phyloP scores from a whole-genome alignment of 192 early-diverging fungal species.

The Entomortierella chlamydospora region DNA sequence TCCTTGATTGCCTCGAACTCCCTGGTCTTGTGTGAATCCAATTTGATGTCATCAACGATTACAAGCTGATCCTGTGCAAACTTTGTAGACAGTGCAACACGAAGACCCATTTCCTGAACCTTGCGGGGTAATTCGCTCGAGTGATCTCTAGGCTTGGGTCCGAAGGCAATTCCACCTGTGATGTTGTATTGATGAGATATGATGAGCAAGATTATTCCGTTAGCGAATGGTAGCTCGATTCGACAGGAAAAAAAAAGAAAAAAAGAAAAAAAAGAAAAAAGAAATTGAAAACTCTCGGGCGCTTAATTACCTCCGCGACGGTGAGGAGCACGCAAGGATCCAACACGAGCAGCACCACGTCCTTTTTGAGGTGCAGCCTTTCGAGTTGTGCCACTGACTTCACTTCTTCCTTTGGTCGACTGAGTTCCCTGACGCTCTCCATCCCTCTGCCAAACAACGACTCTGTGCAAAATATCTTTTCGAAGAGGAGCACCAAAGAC shows the following conservation, averaged over 20 bases:
- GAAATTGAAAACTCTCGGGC: too few species aligned
- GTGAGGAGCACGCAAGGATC: slow-evolving; percentile 86
- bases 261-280: neutral
- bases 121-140: slow-evolving; percentile 86
- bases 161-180: slow-evolving; percentile 82
- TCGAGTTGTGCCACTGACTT: slow-evolving; percentile 85
- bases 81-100: slow-evolving; percentile 88
- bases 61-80: slow-evolving; percentile 90
- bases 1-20: slow-evolving; percentile 60
- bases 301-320: slow-evolving; percentile 83
- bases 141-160: slow-evolving; percentile 90
- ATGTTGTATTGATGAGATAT: neutral
- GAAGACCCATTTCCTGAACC: slow-evolving; percentile 86
- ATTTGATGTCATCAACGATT: slow-evolving; percentile 77
- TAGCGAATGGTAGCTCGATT: too few species aligned
- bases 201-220: neutral
- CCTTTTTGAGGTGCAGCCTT: slow-evolving; percentile 95
- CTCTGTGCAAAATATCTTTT: slow-evolving; percentile 86
- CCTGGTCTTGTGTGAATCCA: slow-evolving; percentile 68
- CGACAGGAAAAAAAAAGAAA: too few species aligned
- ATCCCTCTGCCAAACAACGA: slow-evolving; percentile 89
- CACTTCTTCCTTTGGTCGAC: slow-evolving; percentile 79
- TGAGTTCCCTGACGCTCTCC: slow-evolving; percentile 86
- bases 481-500: slow-evolving; percentile 84
- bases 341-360: slow-evolving; percentile 90